phyloP scores from a whole-genome alignment of 2,329 filamentous ascomycete genomes.

The Paramyrothecium sp. region DNA sequence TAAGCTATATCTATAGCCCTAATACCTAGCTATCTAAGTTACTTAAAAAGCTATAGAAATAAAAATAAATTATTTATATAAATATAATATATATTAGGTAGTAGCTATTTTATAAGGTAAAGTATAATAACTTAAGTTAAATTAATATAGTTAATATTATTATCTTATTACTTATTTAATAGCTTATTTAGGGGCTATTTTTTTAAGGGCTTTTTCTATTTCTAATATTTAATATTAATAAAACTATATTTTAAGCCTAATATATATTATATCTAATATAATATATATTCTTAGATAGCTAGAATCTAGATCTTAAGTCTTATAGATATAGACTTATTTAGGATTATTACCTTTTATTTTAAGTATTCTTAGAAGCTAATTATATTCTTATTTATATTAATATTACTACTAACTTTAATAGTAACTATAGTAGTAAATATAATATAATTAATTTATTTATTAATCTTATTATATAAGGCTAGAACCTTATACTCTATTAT shows the following conservation, averaged over 20 bases:
- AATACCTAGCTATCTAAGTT: too few relatives aligned
- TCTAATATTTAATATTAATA: background rate
- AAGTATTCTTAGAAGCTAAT: too few relatives aligned
- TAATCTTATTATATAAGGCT: background rate
- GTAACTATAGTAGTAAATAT: background rate
- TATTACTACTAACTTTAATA: background rate
- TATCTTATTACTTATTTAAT: too few relatives aligned
- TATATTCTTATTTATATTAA: constrained; percentile 5
- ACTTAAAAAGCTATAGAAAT: too few relatives aligned
- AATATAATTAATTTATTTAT: constrained; percentile 7
- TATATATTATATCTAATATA: background rate
- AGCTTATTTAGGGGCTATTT: too few relatives aligned
- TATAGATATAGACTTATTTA: background rate
- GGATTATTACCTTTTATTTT: background rate
- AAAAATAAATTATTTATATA: too few relatives aligned
- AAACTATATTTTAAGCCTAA: background rate
- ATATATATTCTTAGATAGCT: background rate
- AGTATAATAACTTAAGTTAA: too few relatives aligned
- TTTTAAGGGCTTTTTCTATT: background rate
- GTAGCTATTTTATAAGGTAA: too few relatives aligned
- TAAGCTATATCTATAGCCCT: too few relatives aligned
- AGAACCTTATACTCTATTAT: background rate
- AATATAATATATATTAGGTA: too few relatives aligned
- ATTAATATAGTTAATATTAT: too few relatives aligned
- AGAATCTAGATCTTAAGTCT: background rate